Conservation (phyloP, 2,329 filamentous ascomycete species). For the Paracamarosporium sp. region DNA sequence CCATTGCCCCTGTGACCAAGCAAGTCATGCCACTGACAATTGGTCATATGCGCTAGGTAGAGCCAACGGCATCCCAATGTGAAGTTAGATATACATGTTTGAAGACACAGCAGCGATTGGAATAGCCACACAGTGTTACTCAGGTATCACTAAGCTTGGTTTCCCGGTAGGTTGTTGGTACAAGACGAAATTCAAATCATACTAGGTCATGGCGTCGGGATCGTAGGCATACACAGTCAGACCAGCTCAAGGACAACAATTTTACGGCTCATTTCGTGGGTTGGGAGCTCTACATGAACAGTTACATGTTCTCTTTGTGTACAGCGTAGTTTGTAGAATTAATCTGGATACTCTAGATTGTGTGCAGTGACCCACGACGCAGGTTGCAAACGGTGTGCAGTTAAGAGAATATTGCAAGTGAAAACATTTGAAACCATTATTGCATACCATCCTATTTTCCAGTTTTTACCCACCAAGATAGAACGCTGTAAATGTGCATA, state of each 20-base stretch:
- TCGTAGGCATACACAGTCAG: conserved; percentile 24
- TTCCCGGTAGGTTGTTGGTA: too few species aligned
- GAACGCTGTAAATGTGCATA: too few species aligned
- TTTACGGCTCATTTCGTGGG: conserved; percentile 17
- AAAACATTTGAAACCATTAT: too few species aligned
- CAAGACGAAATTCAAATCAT: conserved; percentile 33
- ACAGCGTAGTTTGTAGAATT: too few species aligned
- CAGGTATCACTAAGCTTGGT: too few species aligned
- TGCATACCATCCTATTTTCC: too few species aligned
- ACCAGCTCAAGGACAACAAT: conserved; percentile 26
- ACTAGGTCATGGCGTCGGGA: conserved; percentile 30
- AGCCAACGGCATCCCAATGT: conserved; percentile 32
- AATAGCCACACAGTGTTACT: conserved; percentile 39
- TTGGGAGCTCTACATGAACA: conserved; percentile 30
- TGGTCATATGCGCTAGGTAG: conserved; percentile 13
- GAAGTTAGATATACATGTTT: conserved; percentile 39
- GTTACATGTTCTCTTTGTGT: conserved; percentile 32
- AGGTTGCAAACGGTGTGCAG: conserved; percentile 39
- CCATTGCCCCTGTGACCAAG: background rate
- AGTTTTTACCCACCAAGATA: too few species aligned
- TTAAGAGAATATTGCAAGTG: too few species aligned
- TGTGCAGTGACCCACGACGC: conserved; percentile 36
- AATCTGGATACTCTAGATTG: too few species aligned
- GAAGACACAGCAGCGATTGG: conserved; percentile 38
- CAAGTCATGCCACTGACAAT: background rate